Evolutionary conservation across 495 filamentous ascomycete species (phyloP).

Genomic region (Xylaria venustula): DNA sequence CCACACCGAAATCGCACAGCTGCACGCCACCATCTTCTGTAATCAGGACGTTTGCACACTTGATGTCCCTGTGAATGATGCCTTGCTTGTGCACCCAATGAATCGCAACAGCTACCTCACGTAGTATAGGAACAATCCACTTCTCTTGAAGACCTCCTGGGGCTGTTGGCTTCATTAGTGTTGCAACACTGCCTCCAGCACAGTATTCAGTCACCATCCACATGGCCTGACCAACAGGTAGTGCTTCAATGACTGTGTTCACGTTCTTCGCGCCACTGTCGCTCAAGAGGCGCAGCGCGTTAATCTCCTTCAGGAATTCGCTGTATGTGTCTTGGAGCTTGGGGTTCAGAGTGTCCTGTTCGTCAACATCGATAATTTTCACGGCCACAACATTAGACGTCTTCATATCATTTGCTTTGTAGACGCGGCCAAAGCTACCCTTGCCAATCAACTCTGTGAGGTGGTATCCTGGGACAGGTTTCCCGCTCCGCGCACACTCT

Average conservation of each 20-base stretch:
- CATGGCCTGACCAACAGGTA: slow-evolving; percentile 80
- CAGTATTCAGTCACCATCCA: slow-evolving; percentile 98
- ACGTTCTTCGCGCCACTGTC: slow-evolving; percentile 85
- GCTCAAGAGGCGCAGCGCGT: slow-evolving; percentile 77
- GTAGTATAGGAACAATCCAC: slow-evolving; percentile 84
- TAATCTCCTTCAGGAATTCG: slow-evolving; percentile 87
- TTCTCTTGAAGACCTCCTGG: slow-evolving; percentile 80
- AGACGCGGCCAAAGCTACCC: slow-evolving; percentile 92
- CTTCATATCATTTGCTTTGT: slow-evolving; percentile 66
- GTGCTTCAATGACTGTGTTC: slow-evolving; percentile 83
- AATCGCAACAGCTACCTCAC: slow-evolving; percentile 82
- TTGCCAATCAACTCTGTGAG: slow-evolving; percentile 92
- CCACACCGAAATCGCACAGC: slow-evolving; percentile 94
- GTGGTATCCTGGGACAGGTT: slow-evolving; percentile 58
- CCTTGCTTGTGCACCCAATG: slow-evolving; percentile 86
- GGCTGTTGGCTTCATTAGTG: slow-evolving; percentile 64
- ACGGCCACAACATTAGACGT: slow-evolving; percentile 75
- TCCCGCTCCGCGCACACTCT: slow-evolving; percentile 46
- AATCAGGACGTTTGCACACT: slow-evolving; percentile 90
- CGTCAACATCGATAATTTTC: slow-evolving; percentile 95
- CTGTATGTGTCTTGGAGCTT: slow-evolving; percentile 77
- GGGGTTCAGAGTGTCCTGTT: slow-evolving; percentile 70
- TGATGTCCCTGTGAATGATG: slow-evolving; percentile 95
- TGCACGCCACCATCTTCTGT: slow-evolving; percentile 84
- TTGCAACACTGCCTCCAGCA: slow-evolving; percentile 91